Base-by-base conservation (phyloP, 164 flowering plant genomes). In the Amborella trichopoda region DNA sequence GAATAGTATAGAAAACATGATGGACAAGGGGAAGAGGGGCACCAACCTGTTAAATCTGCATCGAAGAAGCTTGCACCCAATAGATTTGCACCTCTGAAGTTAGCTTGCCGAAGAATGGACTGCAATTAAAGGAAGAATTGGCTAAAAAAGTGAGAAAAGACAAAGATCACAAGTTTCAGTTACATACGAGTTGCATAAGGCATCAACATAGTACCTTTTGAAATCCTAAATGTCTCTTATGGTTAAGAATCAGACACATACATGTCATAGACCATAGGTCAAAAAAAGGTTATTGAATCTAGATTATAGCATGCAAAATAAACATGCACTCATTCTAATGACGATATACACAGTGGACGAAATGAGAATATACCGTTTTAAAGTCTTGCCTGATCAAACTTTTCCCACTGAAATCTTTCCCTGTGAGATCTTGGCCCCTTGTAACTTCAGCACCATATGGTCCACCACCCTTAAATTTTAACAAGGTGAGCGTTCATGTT, bases 11-110 rank as follows among this genome's bases (percentile, higher is more conserved):
- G n/a, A n/a, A n/a, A n/a, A n/a, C n/a, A n/a, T n/a, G n/a, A n/a
- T n/a, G n/a, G n/a, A n/a, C n/a, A n/a, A n/a, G n/a, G n/a, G n/a
- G n/a, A n/a, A n/a, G n/a, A n/a, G n/a, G n/a, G 34, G 9, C 17
- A 27, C 8, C 45, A 36, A 88, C 98, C 95, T 71, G 96, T 91
- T 56, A 91, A 70, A 80, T 91, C 98, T 40, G 96, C 94, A 74
- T 91, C 98, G 45, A 91, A 91, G 69, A 91, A 91, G 77, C 98
- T 91, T 27, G 98, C 96, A 39, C 98, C 96, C 3, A 83, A 19
- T 48, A 91, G 63, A 21, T 78, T 81, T 12, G 96, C 96, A 24
- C 94, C 98, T 63, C 78, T 83, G 48, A 87, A 91, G 59, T 87
- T 91, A 21, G 90, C 82, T 75, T 80, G 94, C 49, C 96, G 57